Base-by-base conservation (phyloP, 1,139 yeast species). In the Debaryomycetaceae sp. region DNA sequence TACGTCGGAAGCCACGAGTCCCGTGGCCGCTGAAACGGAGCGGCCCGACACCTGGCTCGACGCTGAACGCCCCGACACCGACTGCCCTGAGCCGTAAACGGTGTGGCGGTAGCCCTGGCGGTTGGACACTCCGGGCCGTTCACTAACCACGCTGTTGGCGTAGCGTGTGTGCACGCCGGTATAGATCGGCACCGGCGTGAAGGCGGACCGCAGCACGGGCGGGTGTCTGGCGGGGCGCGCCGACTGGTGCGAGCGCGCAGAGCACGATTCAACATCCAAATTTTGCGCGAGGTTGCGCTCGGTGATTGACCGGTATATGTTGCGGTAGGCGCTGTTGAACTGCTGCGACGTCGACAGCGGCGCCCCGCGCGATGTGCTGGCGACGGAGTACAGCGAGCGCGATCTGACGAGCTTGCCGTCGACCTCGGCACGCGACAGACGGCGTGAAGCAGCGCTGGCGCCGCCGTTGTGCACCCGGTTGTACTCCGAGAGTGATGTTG, bases 351-450 rank as follows among this genome's bases (percentile, higher is more conserved):
- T 26, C 21, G 18, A 4, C 12, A 2, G 6, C 20, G 19, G 4
- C 16, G n/a, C 21, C 15, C 21, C 21, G 14, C 29, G 31, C 15
- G 38, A 29, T 17, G 49, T 45, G 34, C 35, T 35, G 16, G 46
- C 37, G 17, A 60, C 47, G 32, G 61, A 58, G 35, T 58, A 51
- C 23, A 44, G 46, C n/a, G 64, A 56, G 26, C 58, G 40, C 10
- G 63, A 45, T 31, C 52, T 51, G 3, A 21, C 27, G 6, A 32
- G 23, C 12, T 12, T 12, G 10, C 16, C 11, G 4, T 20, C 23
- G 22, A 17, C 29, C 19, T 65, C 73, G 43, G 71, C 64, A 28
- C 56, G 46, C 4, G 72, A 63, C 1, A 72, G 65, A 32, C 64
- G 44, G 17, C 69, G 42, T 8, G 67, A 61, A 10, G 56, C 37